A percentile compares a stretch with the other conserved stretches of the same genome.
Conservation (phyloP, 2,329 filamentous ascomycete genomes). For the Aspergillus calidoustus region DNA sequence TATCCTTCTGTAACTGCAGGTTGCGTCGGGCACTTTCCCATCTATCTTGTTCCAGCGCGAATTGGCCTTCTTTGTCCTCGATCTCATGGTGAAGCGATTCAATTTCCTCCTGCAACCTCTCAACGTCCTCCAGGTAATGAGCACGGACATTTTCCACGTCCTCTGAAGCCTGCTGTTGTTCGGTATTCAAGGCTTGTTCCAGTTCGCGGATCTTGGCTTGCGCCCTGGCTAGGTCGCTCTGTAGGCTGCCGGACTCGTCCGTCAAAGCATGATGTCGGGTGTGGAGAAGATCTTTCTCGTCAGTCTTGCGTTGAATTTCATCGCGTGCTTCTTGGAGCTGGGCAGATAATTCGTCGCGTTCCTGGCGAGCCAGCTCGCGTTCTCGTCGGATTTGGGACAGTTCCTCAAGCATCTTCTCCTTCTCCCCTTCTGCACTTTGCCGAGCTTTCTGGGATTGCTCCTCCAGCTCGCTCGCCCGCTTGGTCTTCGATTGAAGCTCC, state of each 20-base stretch:
- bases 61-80: conserved; percentile 70
- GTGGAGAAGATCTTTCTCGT: conserved; percentile 72
- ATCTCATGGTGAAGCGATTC: conserved; percentile 67
- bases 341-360: conserved; percentile 45
- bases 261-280: conserved; percentile 70
- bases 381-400: conserved; percentile 50
- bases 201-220: conserved; percentile 52
- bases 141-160: conserved; percentile 64
- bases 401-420: conserved; percentile 48
- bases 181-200: conserved; percentile 54
- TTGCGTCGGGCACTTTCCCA: conserved; percentile 71
- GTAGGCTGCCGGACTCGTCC: conserved; percentile 68
- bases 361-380: conserved; percentile 50
- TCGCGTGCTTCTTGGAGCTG: conserved; percentile 62
- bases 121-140: conserved; percentile 60
- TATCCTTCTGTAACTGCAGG: conserved; percentile 68
- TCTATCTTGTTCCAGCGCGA: conserved; percentile 72
- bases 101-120: conserved; percentile 60
- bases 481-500: conserved; percentile 50
- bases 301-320: conserved; percentile 61
- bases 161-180: conserved; percentile 63
- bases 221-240: conserved; percentile 62
- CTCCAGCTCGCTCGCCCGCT: conserved; percentile 54
- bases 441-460: conserved; percentile 50
- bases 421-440: conserved; percentile 43